phyloP scores from a whole-genome alignment of 768 basidiomycete species.

The Podaxis sp. region DNA sequence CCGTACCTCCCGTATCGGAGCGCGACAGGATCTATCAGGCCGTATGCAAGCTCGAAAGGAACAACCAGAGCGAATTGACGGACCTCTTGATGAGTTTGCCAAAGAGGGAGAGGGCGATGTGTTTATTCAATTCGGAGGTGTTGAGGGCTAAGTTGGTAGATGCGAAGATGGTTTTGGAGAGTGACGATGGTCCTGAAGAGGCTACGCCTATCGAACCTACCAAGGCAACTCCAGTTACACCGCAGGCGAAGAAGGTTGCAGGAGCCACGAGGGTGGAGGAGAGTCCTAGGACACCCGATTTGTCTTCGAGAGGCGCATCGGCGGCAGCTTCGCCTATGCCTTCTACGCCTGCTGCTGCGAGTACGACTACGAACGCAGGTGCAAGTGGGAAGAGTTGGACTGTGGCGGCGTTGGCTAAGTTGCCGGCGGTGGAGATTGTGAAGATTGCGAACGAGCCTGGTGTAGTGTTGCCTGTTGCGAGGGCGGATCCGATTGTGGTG shows the following conservation, averaged over 20 bases:
- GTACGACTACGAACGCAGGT: constrained; percentile 9
- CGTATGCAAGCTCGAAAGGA: constrained; percentile 61
- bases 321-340: constrained; percentile 72
- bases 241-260: constrained; percentile 58
- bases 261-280: constrained; percentile 32
- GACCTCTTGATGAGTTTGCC: constrained; percentile 84
- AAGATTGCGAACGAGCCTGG: constrained; percentile 53
- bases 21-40: constrained; percentile 72
- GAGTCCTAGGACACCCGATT: constrained; percentile 74
- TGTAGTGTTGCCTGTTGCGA: constrained; percentile 60
- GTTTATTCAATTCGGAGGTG: constrained; percentile 84
- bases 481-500: constrained; percentile 67
- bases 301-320: constrained; percentile 74
- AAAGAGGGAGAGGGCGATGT: constrained; percentile 88
- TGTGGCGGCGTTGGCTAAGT: constrained; percentile 64
- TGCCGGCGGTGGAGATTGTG: constrained; percentile 78
- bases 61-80: constrained; percentile 62
- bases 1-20: constrained; percentile 61
- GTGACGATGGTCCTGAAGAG: constrained; percentile 58
- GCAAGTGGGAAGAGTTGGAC: constrained; percentile 44
- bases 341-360: constrained; percentile 48
- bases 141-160: constrained; percentile 76
- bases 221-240: constrained; percentile 48
- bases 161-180: constrained; percentile 80
- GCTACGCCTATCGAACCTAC: constrained; percentile 18